Conservation (phyloP, 1,284 basidiomycete genomes). For the Sphaerobolus stellatus region DNA sequence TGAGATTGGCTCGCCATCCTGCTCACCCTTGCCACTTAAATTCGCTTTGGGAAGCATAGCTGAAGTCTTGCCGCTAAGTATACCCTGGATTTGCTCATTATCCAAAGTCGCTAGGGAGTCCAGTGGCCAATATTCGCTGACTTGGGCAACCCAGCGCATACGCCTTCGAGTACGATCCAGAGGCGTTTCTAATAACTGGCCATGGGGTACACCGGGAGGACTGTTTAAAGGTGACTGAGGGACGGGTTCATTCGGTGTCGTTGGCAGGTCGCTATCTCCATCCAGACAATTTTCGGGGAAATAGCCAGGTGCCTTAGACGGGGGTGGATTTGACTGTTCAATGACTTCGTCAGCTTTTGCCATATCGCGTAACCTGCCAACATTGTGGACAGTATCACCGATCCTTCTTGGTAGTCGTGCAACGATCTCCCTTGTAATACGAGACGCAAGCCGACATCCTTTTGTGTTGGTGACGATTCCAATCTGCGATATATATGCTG, state of each 20-base stretch:
- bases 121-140: conserved; percentile 93
- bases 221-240: conserved; percentile 45
- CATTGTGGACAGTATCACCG: conserved; percentile 75
- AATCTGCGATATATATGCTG: conserved; percentile 71
- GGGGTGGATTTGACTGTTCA: conserved; percentile 23
- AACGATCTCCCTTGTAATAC: conserved; percentile 83
- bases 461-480: conserved; percentile 91
- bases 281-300: conserved; percentile 35
- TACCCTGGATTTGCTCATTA: conserved; percentile 63
- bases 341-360: conserved; percentile 45
- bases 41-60: neutral
- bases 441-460: conserved; percentile 83
- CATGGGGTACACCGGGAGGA: conserved; percentile 3
- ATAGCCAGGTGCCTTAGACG: conserved; percentile 37
- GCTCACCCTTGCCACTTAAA: conserved; percentile 8
- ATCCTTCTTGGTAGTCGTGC: conserved; percentile 71
- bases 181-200: conserved; percentile 41
- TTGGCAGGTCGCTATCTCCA: conserved; percentile 53
- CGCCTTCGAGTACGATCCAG: conserved; percentile 57
- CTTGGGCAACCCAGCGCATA: conserved; percentile 88
- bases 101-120: conserved; percentile 72
- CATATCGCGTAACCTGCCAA: conserved; percentile 69
- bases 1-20: conserved; percentile 19
- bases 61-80: conserved; percentile 49
- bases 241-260: conserved; percentile 82